A percentile compares a stretch with the other conserved stretches of the same genome.
Evolutionary conservation across 352 stramenopile species (phyloP).

Genomic region (Detonula confervacea): DNA sequence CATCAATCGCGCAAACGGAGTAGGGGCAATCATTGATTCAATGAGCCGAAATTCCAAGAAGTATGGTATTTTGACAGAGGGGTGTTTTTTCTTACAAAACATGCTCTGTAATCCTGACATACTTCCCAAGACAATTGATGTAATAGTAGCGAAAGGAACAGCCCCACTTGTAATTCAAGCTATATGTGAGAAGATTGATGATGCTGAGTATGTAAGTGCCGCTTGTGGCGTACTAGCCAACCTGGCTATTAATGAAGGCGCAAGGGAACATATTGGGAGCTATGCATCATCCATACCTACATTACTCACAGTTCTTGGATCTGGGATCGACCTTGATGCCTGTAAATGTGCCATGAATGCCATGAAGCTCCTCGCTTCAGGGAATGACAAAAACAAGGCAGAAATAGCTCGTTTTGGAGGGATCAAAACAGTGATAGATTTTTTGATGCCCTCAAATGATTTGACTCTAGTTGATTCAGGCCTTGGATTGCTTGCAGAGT

Average conservation of each 20-base stretch:
- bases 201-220: conserved; percentile 35
- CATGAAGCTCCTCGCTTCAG: conserved; percentile 24
- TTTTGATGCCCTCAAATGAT: conserved; percentile 4
- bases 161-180: conserved; percentile 33
- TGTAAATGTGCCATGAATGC: conserved; percentile 27
- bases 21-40: conserved; percentile 23
- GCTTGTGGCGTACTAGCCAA: conserved; percentile 52
- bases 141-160: conserved; percentile 23
- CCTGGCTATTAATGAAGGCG: conserved; percentile 42
- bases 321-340: conserved; percentile 14
- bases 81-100: conserved; percentile 52
- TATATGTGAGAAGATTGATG: conserved; percentile 11
- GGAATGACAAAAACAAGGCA: conserved; percentile 8
- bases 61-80: conserved; percentile 32
- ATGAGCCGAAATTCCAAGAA: conserved; percentile 36
- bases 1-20: conserved; percentile 20
- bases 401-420: conserved; percentile 22
- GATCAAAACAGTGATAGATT: conserved; percentile 4
- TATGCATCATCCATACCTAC: conserved; percentile 21
- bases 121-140: conserved; percentile 22
- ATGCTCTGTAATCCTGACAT: conserved; percentile 53
- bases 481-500: conserved; percentile 16
- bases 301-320: conserved; percentile 33
- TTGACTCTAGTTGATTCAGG: conserved; percentile 11
- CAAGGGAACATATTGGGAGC: conserved; percentile 26